A percentile compares a stretch with the other conserved stretches of the same genome.
phyloP scores from a whole-genome alignment of 768 basidiomycete genomes.

The Nidularia pulvinata region DNA sequence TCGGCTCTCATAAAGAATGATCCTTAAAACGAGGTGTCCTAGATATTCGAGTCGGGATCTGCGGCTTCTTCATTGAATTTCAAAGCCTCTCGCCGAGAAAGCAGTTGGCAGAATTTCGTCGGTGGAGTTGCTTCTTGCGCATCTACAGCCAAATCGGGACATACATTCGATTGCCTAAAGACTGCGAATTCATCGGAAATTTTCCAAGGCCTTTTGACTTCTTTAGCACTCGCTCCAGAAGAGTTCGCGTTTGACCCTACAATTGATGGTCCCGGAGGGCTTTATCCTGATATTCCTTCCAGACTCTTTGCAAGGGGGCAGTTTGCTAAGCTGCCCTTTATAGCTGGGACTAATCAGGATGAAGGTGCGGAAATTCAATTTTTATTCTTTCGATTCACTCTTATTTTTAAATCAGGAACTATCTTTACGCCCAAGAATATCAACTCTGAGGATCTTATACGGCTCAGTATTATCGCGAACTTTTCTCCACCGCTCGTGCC shows the following conservation, averaged over 20 bases:
- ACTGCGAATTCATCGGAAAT: slow-evolving; percentile 23
- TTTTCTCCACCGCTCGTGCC: slow-evolving; percentile 21
- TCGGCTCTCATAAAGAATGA: neutral
- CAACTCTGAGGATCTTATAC: slow-evolving; percentile 19
- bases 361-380: slow-evolving; percentile 28
- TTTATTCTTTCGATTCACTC: neutral
- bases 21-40: too few relatives aligned
- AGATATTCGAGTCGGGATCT: slow-evolving; percentile 45
- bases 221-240: slow-evolving; percentile 16
- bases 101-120: slow-evolving; percentile 23
- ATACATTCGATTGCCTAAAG: slow-evolving; percentile 27
- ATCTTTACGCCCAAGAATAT: slow-evolving; percentile 15
- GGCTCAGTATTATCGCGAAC: slow-evolving; percentile 12
- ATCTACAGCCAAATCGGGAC: slow-evolving; percentile 16
- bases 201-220: slow-evolving; percentile 18
- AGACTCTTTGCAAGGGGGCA: slow-evolving; percentile 23
- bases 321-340: slow-evolving; percentile 39
- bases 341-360: slow-evolving; percentile 41
- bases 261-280: slow-evolving; percentile 35
- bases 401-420: slow-evolving; percentile 23
- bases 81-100: slow-evolving; percentile 20
- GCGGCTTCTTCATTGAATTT: slow-evolving; percentile 25
- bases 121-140: slow-evolving; percentile 22
- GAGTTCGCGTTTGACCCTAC: slow-evolving; percentile 31
- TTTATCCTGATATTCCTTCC: slow-evolving; percentile 36